A percentile compares a stretch with the other conserved stretches of the same genome.
These are phyloP conservation scores for Oenanthe sinensis DNA, from an alignment of 129 eudicot species.

Conservation along the genomic window DNA sequence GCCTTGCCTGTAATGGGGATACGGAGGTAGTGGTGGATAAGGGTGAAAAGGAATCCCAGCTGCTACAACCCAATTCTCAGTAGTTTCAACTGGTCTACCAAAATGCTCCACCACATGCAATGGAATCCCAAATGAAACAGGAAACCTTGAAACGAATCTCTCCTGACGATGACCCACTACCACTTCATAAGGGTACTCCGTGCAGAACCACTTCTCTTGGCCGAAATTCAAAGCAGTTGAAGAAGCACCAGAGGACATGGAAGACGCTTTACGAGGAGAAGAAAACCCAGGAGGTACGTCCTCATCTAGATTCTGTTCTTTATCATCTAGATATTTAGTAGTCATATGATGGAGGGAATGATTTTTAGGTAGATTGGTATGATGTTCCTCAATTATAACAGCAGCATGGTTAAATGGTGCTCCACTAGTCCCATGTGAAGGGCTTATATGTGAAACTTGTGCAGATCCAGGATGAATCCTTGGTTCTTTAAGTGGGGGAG, in stretches of 20 bases:
- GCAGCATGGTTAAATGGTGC: slow-evolving; percentile 2
- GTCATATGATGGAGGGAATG: neutral
- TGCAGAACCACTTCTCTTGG: neutral
- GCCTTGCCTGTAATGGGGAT: slow-evolving; percentile 29
- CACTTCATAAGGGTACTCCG: slow-evolving; percentile 14
- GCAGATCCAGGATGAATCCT: slow-evolving; percentile 11
- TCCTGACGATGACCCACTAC: slow-evolving; percentile 50
- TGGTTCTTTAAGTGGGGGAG: slow-evolving; percentile 27
- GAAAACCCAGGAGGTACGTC: slow-evolving; percentile 77
- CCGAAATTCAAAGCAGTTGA: slow-evolving; percentile 12
- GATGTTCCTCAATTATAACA: neutral
- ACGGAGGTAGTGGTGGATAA: slow-evolving; percentile 75
- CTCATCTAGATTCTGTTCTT: slow-evolving; percentile 19
- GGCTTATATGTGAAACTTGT: neutral
- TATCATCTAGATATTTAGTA: slow-evolving; percentile 9
- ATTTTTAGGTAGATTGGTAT: neutral
- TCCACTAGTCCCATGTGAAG: neutral
- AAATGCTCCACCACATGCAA: slow-evolving; percentile 33
- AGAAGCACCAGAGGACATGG: slow-evolving; percentile 23
- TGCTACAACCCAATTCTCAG: slow-evolving; percentile 51
- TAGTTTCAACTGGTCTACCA: slow-evolving; percentile 28
- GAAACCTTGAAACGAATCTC: slow-evolving; percentile 45
- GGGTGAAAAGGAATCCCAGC: slow-evolving; percentile 72
- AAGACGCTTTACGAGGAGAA: slow-evolving; percentile 22
- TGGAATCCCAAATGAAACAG: slow-evolving; percentile 70